Base-by-base conservation (phyloP, 1,139 yeast genomes). In the Yamadazyma spencermartinsiae region DNA sequence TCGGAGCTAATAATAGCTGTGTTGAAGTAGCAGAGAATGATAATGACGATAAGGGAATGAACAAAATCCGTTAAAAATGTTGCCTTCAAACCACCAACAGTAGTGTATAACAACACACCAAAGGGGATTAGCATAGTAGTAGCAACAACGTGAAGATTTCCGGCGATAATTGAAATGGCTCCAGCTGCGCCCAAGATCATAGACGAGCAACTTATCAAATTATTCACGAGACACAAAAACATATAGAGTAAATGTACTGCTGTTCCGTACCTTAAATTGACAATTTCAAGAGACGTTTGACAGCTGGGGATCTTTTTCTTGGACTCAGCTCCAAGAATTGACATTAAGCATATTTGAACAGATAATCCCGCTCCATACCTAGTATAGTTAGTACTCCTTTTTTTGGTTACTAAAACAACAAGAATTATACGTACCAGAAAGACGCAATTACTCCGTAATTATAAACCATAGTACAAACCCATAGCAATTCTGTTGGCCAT, bases 51-150 rank as follows among this genome's bases (percentile, higher is more conserved):
- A 43, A 66, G 52, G n/a, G 70, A 51, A 37, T 65, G 70, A 6
- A 60, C 60, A 41, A 52, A 64, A 43, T 65, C 70, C 16, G 70
- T 64, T 33, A 64, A 56, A 39, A 67, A 68, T 2, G 74, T 68
- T 11, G 73, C 67, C 42, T 63, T 65, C 40, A 68, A 56, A 2
- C 74, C 74, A 17, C 72, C 73, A 40, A 64, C 60, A n/a, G 62
- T 52, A 2, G 74, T 66, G 45, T 65, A 65, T 26, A 61, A 41
- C 27, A 64, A 44, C 12, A 65, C 70, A 4, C 69, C 68, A 45
- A 65, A 60, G n/a, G 69, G 69, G 36, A 65, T 60, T 36, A 65
- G 53, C 57, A 62, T 52, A 8, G 64, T 56, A 33, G 61, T 53
- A 8, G 67, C 67, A 27, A 55, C 66, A 35, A 59, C 55, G 36